Evolutionary conservation across 306 rosid genomes (phyloP), one percentile per base, ranked within the genome.

Genomic region (Quercus berberidifolia): DNA sequence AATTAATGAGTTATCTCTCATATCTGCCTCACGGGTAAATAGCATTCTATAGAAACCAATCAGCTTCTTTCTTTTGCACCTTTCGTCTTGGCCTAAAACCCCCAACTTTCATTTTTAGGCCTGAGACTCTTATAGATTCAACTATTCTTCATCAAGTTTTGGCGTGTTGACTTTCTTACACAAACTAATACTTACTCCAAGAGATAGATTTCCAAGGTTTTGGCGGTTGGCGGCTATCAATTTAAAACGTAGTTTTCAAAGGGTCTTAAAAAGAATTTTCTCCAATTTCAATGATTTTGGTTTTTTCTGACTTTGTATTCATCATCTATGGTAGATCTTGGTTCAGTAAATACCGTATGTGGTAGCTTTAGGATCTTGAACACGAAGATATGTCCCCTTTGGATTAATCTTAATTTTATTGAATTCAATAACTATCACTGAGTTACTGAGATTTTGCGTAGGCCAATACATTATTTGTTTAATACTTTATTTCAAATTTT

Each of bases 131-230:
- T 67, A 2, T 11, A 46, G 17, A 51, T 73, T 59, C 67, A 73
- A 35, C 78, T 25, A 64, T 74, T 55, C 69, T 73, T 56, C 57
- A 8, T 69, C 54, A n/a, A 67, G 14, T 21, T 10, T 1, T 38
- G 43, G 68, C 49, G 67, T 73, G 77, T 79, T 79, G 68, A 63
- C 78, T 73, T 35, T 35, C 28, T 35, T 68, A 1, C 6, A 8
- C 51, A 63, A 21, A 4, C 49, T 19, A 19, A 18, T 28, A 38
- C 11, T 0, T 0, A 41, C 46, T 0, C 49, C 3, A 18, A 63
- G 1, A 63, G 12, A 25, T 35, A 33, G 7, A 67, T 4, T 19
- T 35, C 72, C 72, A 67, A 35, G 68, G 7, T 62, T 62, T 14
- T 14, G 13, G 25, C 17, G 54, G 54, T 49, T 49, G 54, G 54